Conservation (phyloP, 2,329 filamentous ascomycete species). For the Fusarium udum region DNA sequence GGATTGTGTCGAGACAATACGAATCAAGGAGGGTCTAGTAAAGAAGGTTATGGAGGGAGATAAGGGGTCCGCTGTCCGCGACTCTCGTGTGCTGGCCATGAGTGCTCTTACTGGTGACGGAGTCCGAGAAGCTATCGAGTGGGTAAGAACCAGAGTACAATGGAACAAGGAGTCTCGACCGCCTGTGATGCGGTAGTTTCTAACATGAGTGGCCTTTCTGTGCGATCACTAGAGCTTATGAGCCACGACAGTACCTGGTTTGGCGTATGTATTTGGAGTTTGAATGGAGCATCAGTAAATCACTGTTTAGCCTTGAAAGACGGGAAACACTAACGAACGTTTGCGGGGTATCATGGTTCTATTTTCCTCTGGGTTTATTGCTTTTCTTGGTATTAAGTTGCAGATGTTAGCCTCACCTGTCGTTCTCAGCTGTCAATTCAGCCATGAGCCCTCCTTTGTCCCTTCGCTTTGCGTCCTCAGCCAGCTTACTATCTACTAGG, state of each 20-base stretch:
- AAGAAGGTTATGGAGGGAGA: constrained; percentile 96
- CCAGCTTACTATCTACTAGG: constrained; percentile 76
- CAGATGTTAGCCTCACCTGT: constrained; percentile 57
- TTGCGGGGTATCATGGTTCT: constrained; percentile 45
- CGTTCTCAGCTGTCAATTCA: constrained; percentile 85
- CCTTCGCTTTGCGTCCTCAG: constrained; percentile 79
- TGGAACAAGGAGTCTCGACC: constrained; percentile 96
- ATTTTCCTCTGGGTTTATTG: constrained; percentile 33
- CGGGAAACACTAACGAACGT: constrained; percentile 20
- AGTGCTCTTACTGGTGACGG: constrained; percentile 90
- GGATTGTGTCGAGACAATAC: constrained; percentile 95
- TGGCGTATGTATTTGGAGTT: constrained; percentile 36
- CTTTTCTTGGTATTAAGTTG: constrained; percentile 22
- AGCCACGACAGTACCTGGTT: constrained; percentile 25
- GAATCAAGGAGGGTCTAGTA: constrained; percentile 96
- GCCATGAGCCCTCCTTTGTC: constrained; percentile 82
- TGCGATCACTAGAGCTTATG: constrained; percentile 24
- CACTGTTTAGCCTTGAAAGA: constrained; percentile 22
- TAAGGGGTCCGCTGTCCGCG: constrained; percentile 84
- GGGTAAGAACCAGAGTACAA: constrained; percentile 89
- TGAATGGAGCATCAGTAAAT: constrained; percentile 24
- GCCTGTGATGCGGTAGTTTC: constrained; percentile 87
- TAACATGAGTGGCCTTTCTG: not conserved
- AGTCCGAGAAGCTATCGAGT: constrained; percentile 95
- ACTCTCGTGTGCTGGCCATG: constrained; percentile 89